Conservation (phyloP, 805 yeast genomes). For the Myxozyma nipponensis region DNA sequence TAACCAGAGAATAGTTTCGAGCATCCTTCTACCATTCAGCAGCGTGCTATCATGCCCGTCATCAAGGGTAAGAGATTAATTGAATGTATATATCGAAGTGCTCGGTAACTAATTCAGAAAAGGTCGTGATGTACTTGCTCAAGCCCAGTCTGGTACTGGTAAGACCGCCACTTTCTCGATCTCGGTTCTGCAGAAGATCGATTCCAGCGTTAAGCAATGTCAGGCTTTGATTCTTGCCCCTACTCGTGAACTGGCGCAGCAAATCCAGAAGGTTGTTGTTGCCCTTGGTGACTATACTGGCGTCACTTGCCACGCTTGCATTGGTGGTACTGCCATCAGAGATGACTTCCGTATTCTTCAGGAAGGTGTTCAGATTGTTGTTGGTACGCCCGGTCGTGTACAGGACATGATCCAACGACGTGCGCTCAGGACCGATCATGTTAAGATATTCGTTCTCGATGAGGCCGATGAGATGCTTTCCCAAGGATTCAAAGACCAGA, state of each 20-base stretch:
- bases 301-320: slow-evolving; percentile 81
- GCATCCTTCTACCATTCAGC: slow-evolving; percentile 95
- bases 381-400: slow-evolving; percentile 98
- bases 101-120: neutral
- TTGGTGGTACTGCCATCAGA: slow-evolving; percentile 85
- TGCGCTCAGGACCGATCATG: slow-evolving; percentile 62
- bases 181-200: slow-evolving; percentile 84
- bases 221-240: slow-evolving; percentile 93
- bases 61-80: slow-evolving; percentile 55
- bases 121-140: slow-evolving; percentile 86
- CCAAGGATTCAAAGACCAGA: slow-evolving; percentile 93
- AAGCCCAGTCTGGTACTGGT: slow-evolving; percentile 99
- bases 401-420: slow-evolving; percentile 86
- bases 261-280: slow-evolving; percentile 82
- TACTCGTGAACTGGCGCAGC: slow-evolving; percentile 92
- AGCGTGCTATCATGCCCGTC: slow-evolving; percentile 93
- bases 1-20: slow-evolving; percentile 88
- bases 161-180: slow-evolving; percentile 98
- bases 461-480: slow-evolving; percentile 95
- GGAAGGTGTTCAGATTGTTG: slow-evolving; percentile 84
- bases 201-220: slow-evolving; percentile 63
- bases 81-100: neutral
- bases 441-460: slow-evolving; percentile 86
- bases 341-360: slow-evolving; percentile 73
- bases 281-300: slow-evolving; percentile 86